Evolutionary conservation across 768 basidiomycete species (phyloP), one percentile per base, ranked within the genome.

Genomic region (Phlebiopsis flavidoalba): DNA sequence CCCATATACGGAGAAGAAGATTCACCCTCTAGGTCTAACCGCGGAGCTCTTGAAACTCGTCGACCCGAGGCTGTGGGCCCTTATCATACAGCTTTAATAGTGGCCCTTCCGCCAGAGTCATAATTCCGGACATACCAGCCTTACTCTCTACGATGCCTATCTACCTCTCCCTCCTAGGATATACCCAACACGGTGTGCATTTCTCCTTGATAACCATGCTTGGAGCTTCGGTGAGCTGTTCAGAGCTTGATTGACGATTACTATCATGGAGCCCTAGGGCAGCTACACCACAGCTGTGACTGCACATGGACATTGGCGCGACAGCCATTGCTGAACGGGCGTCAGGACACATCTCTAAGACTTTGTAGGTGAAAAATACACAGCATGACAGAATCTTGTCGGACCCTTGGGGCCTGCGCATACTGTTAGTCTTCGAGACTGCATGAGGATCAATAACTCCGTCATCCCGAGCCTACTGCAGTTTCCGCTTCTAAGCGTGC

Each of bases 171-270:
- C 91, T n/a, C n/a, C 12, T 88, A 89, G 63, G 63, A 63, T 15
- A 81, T 91, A 46, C 78, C 80, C 1, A 73, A 78, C 48, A 83
- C 85, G 0, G n/a, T 66, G 76, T n/a, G 2, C 66, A 80, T 22
- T 92, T 89, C 69, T 77, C 87, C 2, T 76, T 92, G 35, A 62
- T 91, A 57, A 87, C 89, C 5, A 69, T 89, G n/a, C 11, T 70
- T 93, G 22, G 78, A 87, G 51, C 74, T 92, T 8, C 77, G 82
- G n/a, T n/a, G 3, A 70, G 76, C 5, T 87, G 86, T 64, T 57
- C 60, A 11, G 75, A 81, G n/a, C 75, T 92, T 0, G 81, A 77
- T 26, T n/a, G 90, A 92, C 69, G 72, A 79, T n/a, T 24, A 81
- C 79, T 51, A 76, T 89, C 24, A 59, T 77, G 45, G 68, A 73